Conservation (phyloP, 208 protist genomes). For the Trypanosoma congolense region DNA sequence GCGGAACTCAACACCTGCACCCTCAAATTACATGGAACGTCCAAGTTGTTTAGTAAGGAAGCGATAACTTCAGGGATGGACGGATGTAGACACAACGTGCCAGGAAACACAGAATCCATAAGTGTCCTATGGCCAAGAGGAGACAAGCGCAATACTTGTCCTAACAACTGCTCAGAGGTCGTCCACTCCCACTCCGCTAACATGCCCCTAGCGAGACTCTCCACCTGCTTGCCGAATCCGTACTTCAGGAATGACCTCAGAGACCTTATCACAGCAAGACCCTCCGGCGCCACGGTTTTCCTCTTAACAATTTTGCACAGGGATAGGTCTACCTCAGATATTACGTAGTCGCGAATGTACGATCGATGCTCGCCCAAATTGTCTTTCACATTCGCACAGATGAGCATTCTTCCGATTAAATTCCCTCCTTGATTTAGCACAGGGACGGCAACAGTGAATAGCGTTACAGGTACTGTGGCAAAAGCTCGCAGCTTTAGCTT, state of each 20-base stretch:
- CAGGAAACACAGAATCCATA: conserved; percentile 68
- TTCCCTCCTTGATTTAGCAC: conserved; percentile 51
- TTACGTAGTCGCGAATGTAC: conserved; percentile 79
- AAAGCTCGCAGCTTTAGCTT: conserved; percentile 81
- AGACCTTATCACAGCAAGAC: conserved; percentile 6
- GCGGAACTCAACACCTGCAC: conserved; percentile 59
- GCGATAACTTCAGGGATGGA: conserved; percentile 56
- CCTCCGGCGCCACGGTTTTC: background rate
- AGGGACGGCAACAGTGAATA: conserved; percentile 70
- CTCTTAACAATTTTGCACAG: conserved; percentile 43
- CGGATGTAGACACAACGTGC: conserved; percentile 73
- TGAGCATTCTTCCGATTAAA: conserved; percentile 73
- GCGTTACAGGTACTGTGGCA: conserved; percentile 60
- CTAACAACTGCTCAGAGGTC: conserved; percentile 74
- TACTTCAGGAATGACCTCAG: conserved; percentile 57
- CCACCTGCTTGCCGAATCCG: conserved; percentile 43
- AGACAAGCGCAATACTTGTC: conserved; percentile 46
- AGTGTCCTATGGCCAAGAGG: conserved; percentile 30
- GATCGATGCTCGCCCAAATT: conserved; percentile 72
- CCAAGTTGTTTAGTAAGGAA: conserved; percentile 26
- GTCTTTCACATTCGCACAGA: conserved; percentile 82
- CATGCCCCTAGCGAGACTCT: conserved; percentile 71
- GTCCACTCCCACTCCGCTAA: conserved; percentile 88
- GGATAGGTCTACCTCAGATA: conserved; percentile 42
- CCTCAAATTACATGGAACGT: conserved; percentile 35